phyloP scores from a whole-genome alignment of 352 stramenopile genomes.

The Globisporangium camurandrum region DNA sequence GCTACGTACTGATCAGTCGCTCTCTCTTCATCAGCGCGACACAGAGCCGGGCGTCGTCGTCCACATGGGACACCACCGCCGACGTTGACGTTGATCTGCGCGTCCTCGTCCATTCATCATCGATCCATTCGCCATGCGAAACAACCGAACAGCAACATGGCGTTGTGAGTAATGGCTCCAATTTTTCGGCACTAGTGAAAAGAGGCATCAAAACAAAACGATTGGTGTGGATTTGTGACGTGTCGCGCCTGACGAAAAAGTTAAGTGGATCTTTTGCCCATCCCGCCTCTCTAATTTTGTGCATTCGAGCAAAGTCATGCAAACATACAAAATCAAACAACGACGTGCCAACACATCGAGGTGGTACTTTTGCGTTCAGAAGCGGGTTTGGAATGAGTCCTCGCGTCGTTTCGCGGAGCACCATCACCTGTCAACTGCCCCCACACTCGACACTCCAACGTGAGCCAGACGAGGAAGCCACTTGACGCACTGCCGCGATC shows the following conservation, averaged over 20 bases:
- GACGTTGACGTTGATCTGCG: no score
- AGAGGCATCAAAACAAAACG: neutral
- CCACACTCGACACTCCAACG: neutral
- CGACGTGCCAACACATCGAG: neutral
- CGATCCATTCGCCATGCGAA: no score
- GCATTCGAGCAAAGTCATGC: neutral
- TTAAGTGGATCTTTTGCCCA: conserved; percentile 1
- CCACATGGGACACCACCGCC: neutral
- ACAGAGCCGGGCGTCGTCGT: no score
- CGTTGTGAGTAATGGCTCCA: no score
- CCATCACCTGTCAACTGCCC: no score
- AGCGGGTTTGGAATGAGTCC: no score
- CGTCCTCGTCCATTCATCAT: neutral
- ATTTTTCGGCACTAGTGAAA: neutral
- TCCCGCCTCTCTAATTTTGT: neutral
- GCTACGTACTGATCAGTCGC: neutral
- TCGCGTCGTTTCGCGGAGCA: no score
- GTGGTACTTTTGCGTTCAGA: no score
- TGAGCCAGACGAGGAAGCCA: neutral
- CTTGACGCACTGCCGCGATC: neutral
- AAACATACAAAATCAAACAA: neutral
- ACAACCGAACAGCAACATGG: neutral
- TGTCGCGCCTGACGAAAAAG: neutral
- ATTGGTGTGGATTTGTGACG: neutral
- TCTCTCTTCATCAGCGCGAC: no score